Percentiles rank a stretch among this genome's conserved stretches.
phyloP scores from a whole-genome alignment of 1,284 basidiomycete genomes.

The Moniliella sp. region DNA sequence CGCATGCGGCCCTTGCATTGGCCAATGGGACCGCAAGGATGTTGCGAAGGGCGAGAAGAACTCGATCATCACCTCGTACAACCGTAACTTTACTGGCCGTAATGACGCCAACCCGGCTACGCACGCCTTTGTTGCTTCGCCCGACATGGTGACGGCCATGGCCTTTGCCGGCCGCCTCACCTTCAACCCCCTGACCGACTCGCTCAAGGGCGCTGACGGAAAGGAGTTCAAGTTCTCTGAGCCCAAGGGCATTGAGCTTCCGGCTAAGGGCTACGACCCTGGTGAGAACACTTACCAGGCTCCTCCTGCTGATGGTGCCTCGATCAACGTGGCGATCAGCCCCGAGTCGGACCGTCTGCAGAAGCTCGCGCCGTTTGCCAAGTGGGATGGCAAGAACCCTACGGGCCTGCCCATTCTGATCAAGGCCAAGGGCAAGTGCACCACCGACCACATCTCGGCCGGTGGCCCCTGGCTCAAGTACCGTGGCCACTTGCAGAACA shows the following conservation, averaged over 20 bases:
- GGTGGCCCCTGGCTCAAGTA: slow-evolving; percentile 98
- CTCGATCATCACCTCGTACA: slow-evolving; percentile 86
- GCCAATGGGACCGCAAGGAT: slow-evolving; percentile 92
- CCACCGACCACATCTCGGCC: slow-evolving; percentile 50
- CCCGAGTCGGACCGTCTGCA: slow-evolving; percentile 84
- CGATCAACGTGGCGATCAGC: slow-evolving; percentile 64
- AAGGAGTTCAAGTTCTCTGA: slow-evolving; percentile 90
- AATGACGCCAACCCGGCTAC: slow-evolving; percentile 98
- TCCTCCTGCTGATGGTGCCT: slow-evolving; percentile 63
- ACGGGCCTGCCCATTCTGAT: slow-evolving; percentile 75
- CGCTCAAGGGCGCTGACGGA: slow-evolving; percentile 69
- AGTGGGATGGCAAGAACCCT: slow-evolving; percentile 83
- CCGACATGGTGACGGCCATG: slow-evolving; percentile 92
- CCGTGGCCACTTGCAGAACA: slow-evolving; percentile 95
- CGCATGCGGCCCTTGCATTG: slow-evolving; percentile 95
- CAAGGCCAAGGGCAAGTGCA: slow-evolving; percentile 99
- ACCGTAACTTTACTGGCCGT: slow-evolving; percentile 99
- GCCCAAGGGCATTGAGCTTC: slow-evolving; percentile 73
- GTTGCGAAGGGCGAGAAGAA: slow-evolving; percentile 89
- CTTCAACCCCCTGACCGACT: slow-evolving; percentile 90
- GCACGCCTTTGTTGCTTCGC: slow-evolving; percentile 92
- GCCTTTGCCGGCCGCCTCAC: slow-evolving; percentile 76
- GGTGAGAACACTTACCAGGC: slow-evolving; percentile 93
- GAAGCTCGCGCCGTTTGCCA: slow-evolving; percentile 66
- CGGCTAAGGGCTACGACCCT: slow-evolving; percentile 79